A percentile compares a stretch with the other conserved stretches of the same genome.
Evolutionary conservation across 495 filamentous ascomycete species (phyloP).

Genomic region (Lepraria neglecta): DNA sequence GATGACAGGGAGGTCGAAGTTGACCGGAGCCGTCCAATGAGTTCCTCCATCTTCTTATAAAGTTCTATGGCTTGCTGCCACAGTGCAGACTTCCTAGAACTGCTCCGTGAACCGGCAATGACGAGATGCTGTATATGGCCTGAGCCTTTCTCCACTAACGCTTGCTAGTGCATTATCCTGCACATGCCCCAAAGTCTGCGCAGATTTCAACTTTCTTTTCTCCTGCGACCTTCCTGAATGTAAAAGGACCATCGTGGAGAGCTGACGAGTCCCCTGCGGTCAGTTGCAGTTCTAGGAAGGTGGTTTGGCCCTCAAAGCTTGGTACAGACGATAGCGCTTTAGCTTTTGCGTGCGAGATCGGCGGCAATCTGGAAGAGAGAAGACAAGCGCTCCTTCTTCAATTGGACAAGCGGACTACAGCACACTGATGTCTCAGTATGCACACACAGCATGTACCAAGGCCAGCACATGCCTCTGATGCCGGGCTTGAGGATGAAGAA

Average conservation of each 20-base stretch:
- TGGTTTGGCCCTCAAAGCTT: not conserved
- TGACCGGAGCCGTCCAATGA: constrained; percentile 13
- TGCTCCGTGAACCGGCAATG: constrained; percentile 13
- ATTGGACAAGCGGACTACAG: constrained; percentile 4
- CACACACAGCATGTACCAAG: not conserved
- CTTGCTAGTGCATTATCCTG: constrained; percentile 8
- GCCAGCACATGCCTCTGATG: not conserved
- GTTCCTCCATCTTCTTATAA: constrained; percentile 13
- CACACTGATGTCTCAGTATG: not conserved
- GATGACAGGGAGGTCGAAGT: constrained; percentile 14
- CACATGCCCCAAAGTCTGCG: not conserved
- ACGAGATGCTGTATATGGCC: constrained; percentile 8
- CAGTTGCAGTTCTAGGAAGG: constrained; percentile 17
- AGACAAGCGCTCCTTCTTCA: constrained; percentile 15
- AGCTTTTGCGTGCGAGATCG: constrained; percentile 16
- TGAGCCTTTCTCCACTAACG: constrained; percentile 10
- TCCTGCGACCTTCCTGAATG: constrained; percentile 1
- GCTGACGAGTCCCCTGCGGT: constrained; percentile 3
- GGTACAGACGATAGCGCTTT: not conserved
- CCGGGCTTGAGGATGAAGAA: not conserved
- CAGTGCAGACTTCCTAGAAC: not conserved
- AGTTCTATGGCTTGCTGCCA: constrained; percentile 4
- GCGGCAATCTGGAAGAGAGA: constrained; percentile 1
- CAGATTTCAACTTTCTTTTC: not conserved
- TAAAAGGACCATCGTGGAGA: not conserved